A percentile compares a stretch with the other conserved stretches of the same genome.
phyloP scores from a whole-genome alignment of 2,329 filamentous ascomycete genomes.

The Cryphonectria japonica region DNA sequence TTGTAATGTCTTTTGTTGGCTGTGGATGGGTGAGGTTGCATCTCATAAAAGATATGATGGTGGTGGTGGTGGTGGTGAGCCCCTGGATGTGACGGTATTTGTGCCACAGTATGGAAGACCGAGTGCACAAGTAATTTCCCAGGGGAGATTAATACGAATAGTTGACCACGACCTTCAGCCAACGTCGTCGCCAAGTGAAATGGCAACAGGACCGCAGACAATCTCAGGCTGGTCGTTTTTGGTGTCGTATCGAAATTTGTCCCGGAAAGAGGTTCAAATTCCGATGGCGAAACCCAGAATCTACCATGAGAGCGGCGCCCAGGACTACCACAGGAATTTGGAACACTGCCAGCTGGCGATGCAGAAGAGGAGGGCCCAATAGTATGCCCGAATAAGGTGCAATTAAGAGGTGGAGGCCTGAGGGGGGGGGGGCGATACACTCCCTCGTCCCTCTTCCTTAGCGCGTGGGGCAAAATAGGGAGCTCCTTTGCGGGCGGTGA shows the following conservation, averaged over 20 bases:
- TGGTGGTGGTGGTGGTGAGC: not conserved
- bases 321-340: not conserved
- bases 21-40: not conserved
- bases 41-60: not conserved
- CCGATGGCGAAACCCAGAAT: not conserved
- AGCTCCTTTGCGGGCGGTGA: constrained; percentile 15
- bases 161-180: constrained; percentile 2
- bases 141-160: constrained; percentile 12
- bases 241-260: not conserved
- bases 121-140: constrained; percentile 10
- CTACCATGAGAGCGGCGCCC: constrained; percentile 4
- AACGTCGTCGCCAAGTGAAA: not conserved
- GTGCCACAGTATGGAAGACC: not conserved
- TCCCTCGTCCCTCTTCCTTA: constrained; percentile 10
- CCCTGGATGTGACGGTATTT: constrained; percentile 2
- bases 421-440: not conserved
- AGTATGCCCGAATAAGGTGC: not conserved
- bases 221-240: not conserved
- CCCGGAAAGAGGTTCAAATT: not conserved
- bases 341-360: constrained; percentile 10
- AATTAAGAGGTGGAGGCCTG: not conserved
- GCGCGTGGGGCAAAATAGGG: constrained; percentile 4
- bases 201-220: constrained; percentile 1
- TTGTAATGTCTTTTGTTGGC: not conserved
- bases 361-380: constrained; percentile 1